Conservation (phyloP, 768 basidiomycete species). For the Naganishia friedmannii region DNA sequence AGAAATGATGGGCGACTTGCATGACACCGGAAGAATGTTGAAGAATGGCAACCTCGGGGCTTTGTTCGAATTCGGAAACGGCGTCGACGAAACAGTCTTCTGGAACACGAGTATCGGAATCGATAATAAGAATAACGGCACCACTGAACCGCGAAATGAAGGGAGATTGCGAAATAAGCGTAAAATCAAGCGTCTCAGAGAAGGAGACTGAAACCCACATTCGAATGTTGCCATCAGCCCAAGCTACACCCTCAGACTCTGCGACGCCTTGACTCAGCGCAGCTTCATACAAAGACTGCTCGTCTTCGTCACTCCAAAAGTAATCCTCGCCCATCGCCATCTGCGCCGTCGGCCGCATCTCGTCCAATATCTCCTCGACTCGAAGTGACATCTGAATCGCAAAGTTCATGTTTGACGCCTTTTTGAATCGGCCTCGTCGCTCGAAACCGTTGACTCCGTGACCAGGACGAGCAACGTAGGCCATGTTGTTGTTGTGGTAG, state of each 20-base stretch:
- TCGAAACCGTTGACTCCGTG: constrained; percentile 69
- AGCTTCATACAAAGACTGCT: constrained; percentile 63
- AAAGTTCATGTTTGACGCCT: constrained; percentile 89
- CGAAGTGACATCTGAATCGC: constrained; percentile 67
- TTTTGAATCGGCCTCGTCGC: constrained; percentile 86
- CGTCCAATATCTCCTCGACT: constrained; percentile 57
- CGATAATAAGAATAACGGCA: constrained; percentile 1
- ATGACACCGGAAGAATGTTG: constrained; percentile 43
- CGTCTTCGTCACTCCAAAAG: constrained; percentile 55
- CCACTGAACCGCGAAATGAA: constrained; percentile 27
- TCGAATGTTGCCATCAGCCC: constrained; percentile 67
- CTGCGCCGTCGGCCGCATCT: background rate
- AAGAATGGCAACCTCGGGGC: constrained; percentile 80
- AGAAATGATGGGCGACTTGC: constrained; percentile 43
- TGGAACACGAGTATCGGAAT: constrained; percentile 8
- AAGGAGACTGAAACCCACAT: constrained; percentile 51
- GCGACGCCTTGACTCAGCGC: constrained; percentile 73
- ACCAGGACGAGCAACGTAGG: constrained; percentile 75
- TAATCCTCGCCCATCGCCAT: background rate
- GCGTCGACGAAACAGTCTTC: constrained; percentile 85
- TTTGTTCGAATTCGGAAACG: constrained; percentile 75
- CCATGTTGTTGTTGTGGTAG: constrained; percentile 69
- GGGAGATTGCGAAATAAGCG: no score
- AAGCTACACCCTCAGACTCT: constrained; percentile 64
- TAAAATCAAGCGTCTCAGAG: constrained; percentile 42